Percentiles rank a stretch among this genome's conserved stretches.
phyloP scores from a whole-genome alignment of 768 basidiomycete genomes.

The Suillus placidus region DNA sequence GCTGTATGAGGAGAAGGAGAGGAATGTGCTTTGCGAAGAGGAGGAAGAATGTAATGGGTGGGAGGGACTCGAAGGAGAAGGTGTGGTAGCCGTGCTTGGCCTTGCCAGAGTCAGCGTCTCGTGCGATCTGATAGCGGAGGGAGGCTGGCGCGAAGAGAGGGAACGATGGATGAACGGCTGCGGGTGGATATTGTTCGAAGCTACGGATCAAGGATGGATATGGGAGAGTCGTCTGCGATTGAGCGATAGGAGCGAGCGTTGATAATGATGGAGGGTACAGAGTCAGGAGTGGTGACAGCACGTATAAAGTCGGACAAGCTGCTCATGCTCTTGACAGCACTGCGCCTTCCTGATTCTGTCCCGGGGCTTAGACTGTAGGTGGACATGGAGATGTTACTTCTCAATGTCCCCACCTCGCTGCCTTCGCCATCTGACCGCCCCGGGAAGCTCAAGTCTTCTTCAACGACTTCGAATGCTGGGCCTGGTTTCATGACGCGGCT shows the following conservation, averaged over 20 bases:
- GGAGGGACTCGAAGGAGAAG: not conserved
- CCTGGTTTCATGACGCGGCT: conserved; percentile 73
- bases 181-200: not conserved
- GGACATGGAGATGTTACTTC: not conserved
- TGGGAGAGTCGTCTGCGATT: conserved; percentile 20
- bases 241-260: not conserved
- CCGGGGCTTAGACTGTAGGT: not conserved
- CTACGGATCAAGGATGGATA: not conserved
- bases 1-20: too few relatives aligned
- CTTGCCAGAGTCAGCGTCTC: not conserved
- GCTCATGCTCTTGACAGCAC: not conserved
- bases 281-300: not conserved
- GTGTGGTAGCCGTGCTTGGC: not conserved
- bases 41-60: not conserved
- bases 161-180: not conserved
- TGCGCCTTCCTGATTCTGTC: not conserved
- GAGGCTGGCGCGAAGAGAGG: not conserved
- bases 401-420: conserved; percentile 3
- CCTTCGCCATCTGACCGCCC: conserved; percentile 38
- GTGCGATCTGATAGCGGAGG: not conserved
- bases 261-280: not conserved
- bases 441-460: conserved; percentile 77
- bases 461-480: conserved; percentile 74
- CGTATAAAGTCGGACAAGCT: not conserved
- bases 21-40: not conserved